Percentiles rank a stretch among this genome's conserved stretches.
Evolutionary conservation across 2,329 filamentous ascomycete species (phyloP).

Genomic region (Albophoma yamanashiensis): DNA sequence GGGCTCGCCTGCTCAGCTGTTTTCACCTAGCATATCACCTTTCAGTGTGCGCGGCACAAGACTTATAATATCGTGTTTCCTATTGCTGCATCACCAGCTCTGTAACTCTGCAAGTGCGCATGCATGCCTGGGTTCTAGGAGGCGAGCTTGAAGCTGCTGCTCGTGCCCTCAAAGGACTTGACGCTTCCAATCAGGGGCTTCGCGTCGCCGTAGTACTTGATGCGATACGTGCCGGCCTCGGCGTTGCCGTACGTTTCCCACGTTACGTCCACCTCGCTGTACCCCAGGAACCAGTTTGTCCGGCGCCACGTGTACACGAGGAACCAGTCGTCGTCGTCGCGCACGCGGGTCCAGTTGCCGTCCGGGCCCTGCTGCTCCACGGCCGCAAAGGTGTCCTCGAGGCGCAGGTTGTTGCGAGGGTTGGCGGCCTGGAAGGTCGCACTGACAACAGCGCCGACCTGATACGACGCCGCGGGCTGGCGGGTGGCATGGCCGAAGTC

Average conservation of each 20-base stretch:
- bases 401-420: slow-evolving; percentile 75
- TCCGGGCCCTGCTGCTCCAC: slow-evolving; percentile 51
- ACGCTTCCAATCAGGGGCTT: slow-evolving; percentile 44
- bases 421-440: slow-evolving; percentile 78
- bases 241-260: slow-evolving; percentile 55
- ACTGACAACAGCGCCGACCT: slow-evolving; percentile 48
- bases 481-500: slow-evolving; percentile 58
- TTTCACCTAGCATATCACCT: background rate
- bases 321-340: slow-evolving; percentile 73
- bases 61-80: background rate
- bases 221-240: slow-evolving; percentile 58
- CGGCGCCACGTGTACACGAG: slow-evolving; percentile 73
- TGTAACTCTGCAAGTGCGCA: background rate
- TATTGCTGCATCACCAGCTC: background rate
- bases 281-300: slow-evolving; percentile 56
- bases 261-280: slow-evolving; percentile 65
- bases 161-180: slow-evolving; percentile 11
- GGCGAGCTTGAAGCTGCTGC: slow-evolving; percentile 8
- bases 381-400: slow-evolving; percentile 67
- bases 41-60: background rate
- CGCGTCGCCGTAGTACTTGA: slow-evolving; percentile 76
- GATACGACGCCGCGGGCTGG: slow-evolving; percentile 43
- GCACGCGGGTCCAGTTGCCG: slow-evolving; percentile 51
- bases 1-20: background rate
- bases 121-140: background rate